Evolutionary conservation across 257 asterid genomes (phyloP).

Genomic region (Solanum virginianum): DNA sequence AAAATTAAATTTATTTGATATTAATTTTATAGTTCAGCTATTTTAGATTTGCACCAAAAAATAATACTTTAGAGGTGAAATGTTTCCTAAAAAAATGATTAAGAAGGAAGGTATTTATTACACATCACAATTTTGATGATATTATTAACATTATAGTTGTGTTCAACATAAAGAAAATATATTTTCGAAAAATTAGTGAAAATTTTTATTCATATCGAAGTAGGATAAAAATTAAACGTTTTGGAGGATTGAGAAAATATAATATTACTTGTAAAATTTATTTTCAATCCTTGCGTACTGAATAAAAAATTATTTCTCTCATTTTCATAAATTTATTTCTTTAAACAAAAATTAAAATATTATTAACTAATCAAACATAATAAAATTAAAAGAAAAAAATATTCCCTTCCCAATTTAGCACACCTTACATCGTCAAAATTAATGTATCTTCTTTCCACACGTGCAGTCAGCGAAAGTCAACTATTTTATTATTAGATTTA

Average conservation of each 20-base stretch:
- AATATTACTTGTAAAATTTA: too few species aligned
- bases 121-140: not conserved
- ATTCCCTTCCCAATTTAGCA: not conserved
- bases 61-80: rapidly evolving
- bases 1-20: too few species aligned
- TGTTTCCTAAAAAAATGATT: not conserved
- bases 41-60: not conserved
- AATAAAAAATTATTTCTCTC: too few species aligned
- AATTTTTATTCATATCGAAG: too few species aligned
- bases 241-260: too few species aligned
- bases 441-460: not conserved
- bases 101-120: rapidly evolving
- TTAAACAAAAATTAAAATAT: too few species aligned
- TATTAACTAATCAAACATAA: not conserved
- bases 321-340: too few species aligned
- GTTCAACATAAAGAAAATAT: not conserved
- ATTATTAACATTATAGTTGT: not conserved
- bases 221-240: rapidly evolving
- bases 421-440: not conserved
- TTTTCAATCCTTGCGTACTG: too few species aligned
- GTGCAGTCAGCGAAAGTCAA: not conserved
- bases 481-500: not conserved
- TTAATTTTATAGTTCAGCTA: not conserved
- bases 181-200: too few species aligned
- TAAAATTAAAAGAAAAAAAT: rapidly evolving